Percentiles rank a stretch among this genome's conserved stretches.
Evolutionary conservation across 2,329 filamentous ascomycete genomes (phyloP).

Genomic region (Diaporthe vexans): DNA sequence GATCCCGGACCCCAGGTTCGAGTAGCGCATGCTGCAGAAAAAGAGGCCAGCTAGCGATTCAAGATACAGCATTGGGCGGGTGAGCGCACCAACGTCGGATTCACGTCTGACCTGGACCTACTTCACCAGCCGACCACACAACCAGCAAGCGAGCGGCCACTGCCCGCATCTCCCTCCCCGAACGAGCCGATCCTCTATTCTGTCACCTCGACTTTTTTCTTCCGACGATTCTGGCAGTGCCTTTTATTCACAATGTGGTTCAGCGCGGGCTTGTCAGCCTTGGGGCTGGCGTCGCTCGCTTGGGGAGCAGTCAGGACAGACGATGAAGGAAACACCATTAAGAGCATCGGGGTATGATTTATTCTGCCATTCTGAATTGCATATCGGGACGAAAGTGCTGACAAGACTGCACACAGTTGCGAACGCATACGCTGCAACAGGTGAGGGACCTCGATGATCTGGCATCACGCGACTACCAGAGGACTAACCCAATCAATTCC

Average conservation of each 20-base stretch:
- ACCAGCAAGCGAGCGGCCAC: constrained; percentile 41
- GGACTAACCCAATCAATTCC: constrained; percentile 40
- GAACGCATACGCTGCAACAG: constrained; percentile 86
- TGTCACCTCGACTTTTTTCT: constrained; percentile 24
- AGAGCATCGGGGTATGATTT: constrained; percentile 64
- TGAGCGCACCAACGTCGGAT: constrained; percentile 26
- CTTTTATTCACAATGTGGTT: constrained; percentile 59
- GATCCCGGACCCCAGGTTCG: constrained; percentile 37
- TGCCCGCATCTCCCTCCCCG: constrained; percentile 39
- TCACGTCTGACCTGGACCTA: constrained; percentile 33
- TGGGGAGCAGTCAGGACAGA: constrained; percentile 64
- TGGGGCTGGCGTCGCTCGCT: constrained; percentile 64
- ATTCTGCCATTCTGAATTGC: neutral
- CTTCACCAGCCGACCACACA: constrained; percentile 39
- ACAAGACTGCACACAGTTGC: constrained; percentile 68
- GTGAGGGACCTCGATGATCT: constrained; percentile 64
- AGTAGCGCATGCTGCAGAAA: constrained; percentile 41
- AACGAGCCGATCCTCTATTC: constrained; percentile 20
- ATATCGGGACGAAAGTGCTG: constrained; percentile 8
- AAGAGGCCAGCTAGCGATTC: constrained; percentile 48
- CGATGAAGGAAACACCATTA: constrained; percentile 54
- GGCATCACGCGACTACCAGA: constrained; percentile 42
- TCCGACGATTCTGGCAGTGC: constrained; percentile 32
- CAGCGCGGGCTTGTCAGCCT: constrained; percentile 59
- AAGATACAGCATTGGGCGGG: constrained; percentile 34